A percentile compares a stretch with the other conserved stretches of the same genome.
Conservation (phyloP, 1,139 yeast species). For the Magnusiomyces magnusii region DNA sequence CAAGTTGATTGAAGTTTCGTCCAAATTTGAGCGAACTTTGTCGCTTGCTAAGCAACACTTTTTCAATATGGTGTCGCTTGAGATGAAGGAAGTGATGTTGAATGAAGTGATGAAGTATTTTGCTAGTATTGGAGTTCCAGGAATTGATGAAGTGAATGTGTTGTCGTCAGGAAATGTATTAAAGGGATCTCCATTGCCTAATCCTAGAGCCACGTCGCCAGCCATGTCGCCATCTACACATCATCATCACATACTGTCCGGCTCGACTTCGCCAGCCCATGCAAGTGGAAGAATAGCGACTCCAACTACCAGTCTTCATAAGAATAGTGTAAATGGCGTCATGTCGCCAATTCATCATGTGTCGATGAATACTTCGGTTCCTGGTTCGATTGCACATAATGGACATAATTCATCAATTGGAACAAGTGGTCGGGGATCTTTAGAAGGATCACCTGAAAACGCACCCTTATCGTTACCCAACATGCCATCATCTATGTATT, state of each 20-base stretch:
- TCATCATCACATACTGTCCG: conserved; percentile 2
- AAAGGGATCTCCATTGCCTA: conserved; percentile 3
- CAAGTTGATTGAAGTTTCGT: conserved; percentile 8
- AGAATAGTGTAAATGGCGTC: conserved; percentile 3
- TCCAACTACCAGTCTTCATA: conserved; percentile 4
- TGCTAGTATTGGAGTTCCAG: conserved; percentile 11
- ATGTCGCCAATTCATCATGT: neutral
- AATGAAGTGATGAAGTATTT: conserved; percentile 10
- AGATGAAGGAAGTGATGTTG: conserved; percentile 12
- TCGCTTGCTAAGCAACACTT: conserved; percentile 13
- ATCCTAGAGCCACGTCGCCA: conserved; percentile 3
- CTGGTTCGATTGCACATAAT: neutral
- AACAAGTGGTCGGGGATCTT: neutral
- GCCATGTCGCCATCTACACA: conserved; percentile 1
- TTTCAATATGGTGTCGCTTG: conserved; percentile 10
- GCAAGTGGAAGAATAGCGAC: neutral
- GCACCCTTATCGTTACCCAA: no score
- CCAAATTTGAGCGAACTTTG: conserved; percentile 13
- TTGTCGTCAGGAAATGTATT: neutral
- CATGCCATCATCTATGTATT: neutral
- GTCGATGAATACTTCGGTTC: neutral
- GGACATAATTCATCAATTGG: neutral
- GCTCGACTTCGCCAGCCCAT: conserved; percentile 1
- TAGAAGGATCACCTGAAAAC: neutral
- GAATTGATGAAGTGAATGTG: conserved; percentile 1